Percentiles rank a stretch among this genome's conserved stretches.
phyloP scores from a whole-genome alignment of 106 monocot species.

The Chionographis japonica region DNA sequence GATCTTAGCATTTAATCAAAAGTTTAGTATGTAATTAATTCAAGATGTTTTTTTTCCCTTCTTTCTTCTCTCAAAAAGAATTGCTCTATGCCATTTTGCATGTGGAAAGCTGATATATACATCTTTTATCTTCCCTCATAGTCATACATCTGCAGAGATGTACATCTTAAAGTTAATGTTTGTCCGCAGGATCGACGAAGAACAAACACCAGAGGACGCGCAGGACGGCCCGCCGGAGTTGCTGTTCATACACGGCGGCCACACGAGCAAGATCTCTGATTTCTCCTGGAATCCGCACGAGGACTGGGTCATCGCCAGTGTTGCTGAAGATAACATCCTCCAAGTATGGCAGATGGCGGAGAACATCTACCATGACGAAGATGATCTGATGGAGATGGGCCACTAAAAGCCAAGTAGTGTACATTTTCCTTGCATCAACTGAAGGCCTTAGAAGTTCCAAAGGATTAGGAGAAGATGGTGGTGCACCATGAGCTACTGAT shows the following conservation, averaged over 20 bases:
- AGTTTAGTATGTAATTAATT: too few relatives aligned
- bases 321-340: conserved; percentile 97
- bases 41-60: too few relatives aligned
- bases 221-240: conserved; percentile 93
- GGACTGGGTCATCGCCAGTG: conserved; percentile 87
- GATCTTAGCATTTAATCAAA: too few relatives aligned
- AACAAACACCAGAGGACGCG: conserved; percentile 86
- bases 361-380: conserved; percentile 94
- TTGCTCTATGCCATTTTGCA: too few relatives aligned
- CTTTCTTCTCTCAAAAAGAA: too few relatives aligned
- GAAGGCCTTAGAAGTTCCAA: too few relatives aligned
- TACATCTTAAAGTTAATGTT: neutral
- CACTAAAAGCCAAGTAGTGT: conserved; percentile 17
- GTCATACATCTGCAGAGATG: too few relatives aligned
- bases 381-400: conserved; percentile 36
- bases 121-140: too few relatives aligned
- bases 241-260: conserved; percentile 93
- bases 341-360: conserved; percentile 99
- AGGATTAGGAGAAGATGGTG: too few relatives aligned
- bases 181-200: conserved; percentile 67
- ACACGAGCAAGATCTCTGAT: conserved; percentile 98
- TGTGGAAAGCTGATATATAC: too few relatives aligned
- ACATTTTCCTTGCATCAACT: too few relatives aligned
- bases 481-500: too few relatives aligned
- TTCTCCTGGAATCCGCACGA: conserved; percentile 97